Percentiles rank a stretch among this genome's conserved stretches.
These are phyloP conservation scores for Sicyos edulis DNA, from an alignment of 306 rosid species.

Conservation along the genomic window DNA sequence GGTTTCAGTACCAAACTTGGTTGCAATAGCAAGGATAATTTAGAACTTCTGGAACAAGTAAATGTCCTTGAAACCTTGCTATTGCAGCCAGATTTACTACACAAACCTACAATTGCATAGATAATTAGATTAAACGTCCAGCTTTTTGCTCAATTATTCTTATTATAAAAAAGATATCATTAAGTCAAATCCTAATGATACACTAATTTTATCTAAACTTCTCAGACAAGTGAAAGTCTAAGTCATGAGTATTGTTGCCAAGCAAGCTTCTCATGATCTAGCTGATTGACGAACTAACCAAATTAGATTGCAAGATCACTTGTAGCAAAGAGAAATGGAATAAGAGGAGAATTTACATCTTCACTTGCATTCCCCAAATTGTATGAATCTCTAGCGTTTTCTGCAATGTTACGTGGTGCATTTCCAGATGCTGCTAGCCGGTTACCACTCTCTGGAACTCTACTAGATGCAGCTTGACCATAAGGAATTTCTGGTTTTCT, in stretches of 20 bases:
- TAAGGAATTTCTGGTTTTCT: conserved; percentile 49
- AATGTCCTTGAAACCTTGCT: conserved; percentile 10
- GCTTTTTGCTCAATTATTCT: neutral
- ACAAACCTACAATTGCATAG: neutral
- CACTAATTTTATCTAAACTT: neutral
- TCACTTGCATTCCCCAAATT: conserved; percentile 43
- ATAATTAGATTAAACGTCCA: neutral
- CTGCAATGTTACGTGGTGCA: conserved; percentile 36
- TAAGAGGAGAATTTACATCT: conserved; percentile 52
- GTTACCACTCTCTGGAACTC: conserved; percentile 48
- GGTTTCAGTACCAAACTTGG: conserved; percentile 1
- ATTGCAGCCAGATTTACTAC: conserved; percentile 8
- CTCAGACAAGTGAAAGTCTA: neutral
- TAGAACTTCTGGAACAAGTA: conserved; percentile 5
- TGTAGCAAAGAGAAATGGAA: conserved; percentile 5
- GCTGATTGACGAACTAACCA: neutral
- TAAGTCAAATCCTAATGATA: neutral
- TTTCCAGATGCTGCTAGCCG: conserved; percentile 42
- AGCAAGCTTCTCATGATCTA: neutral
- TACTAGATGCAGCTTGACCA: conserved; percentile 49
- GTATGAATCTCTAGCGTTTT: conserved; percentile 26
- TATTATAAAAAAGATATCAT: neutral
- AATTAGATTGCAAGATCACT: neutral
- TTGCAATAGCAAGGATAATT: neutral
- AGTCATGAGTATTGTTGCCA: neutral